Evolutionary conservation across 495 filamentous ascomycete genomes (phyloP), one percentile per base, ranked within the genome.

Genomic region (Hypoxylon lenormandii): DNA sequence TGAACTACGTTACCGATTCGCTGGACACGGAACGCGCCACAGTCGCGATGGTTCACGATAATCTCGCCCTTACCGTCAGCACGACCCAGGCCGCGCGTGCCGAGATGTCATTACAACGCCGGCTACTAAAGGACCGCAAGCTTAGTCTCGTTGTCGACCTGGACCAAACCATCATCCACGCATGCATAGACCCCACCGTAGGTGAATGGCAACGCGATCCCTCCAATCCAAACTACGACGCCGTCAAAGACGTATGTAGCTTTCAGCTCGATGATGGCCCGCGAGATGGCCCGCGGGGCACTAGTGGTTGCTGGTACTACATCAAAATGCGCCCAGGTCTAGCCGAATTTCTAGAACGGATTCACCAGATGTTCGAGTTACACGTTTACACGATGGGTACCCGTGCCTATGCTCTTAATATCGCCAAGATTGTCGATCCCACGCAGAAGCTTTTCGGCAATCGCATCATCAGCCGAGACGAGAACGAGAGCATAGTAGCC

Each of bases 351-450:
- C 80, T 99, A 60, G 80, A 91, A 60, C 87, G 86, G 16, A 85
- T 98, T 59, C 86, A 93, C 3, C 82, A 90, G 72, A 80, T 96
- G 64, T 99, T 93, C 77, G 95, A 99, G 76, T 80, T 98, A 69
- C 95, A 99, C 70, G 94, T 99, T 72, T 99, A 99, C 80, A 98
- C 95, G 19, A 98, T 98, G 95, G 95, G 94, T 56, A 99, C 95
- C 45, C 87, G 95, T 64, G 91, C 93, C 7, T 99, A 99, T 75
- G 95, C 95, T 22, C 83, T 94, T 64, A 87, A 91, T 57, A 95
- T 99, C 70, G 94, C 94, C 16, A 89, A 90, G 70, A 93, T 97
- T 67, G 91, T 99, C 54, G 95, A 99, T 76, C 94, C 94, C 0
- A 87, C 92, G 21, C 87, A 89, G 50, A 94, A 90, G 74, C 86